phyloP scores from a whole-genome alignment of 805 yeast species.

The Debaryomyces tyrocola region DNA sequence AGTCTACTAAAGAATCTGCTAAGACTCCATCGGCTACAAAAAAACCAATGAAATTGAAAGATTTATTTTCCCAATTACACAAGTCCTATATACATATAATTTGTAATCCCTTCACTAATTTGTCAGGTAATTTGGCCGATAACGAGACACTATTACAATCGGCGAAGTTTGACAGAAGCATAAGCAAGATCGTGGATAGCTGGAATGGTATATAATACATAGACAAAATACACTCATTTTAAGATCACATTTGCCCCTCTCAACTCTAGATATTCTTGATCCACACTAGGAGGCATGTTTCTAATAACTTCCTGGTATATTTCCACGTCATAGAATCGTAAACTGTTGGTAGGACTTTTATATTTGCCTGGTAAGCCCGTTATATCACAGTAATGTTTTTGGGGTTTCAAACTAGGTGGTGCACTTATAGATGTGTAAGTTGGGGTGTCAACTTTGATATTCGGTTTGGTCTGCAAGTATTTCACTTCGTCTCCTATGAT shows the following conservation, averaged over 20 bases:
- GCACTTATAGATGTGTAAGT: conserved; percentile 74
- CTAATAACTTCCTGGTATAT: conserved; percentile 71
- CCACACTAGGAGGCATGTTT: conserved; percentile 85
- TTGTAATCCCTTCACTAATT: conserved; percentile 60
- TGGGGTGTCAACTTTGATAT: conserved; percentile 50
- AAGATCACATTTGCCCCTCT: conserved; percentile 87
- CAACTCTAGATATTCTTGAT: conserved; percentile 85
- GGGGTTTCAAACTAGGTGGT: conserved; percentile 83
- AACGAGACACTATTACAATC: conserved; percentile 28
- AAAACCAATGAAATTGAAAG: conserved; percentile 13
- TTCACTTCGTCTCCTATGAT: conserved; percentile 76
- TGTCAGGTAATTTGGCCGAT: conserved; percentile 7
- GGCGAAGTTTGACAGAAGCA: conserved; percentile 28
- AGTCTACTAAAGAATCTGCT: not conserved
- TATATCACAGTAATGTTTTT: conserved; percentile 85
- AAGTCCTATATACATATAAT: conserved; percentile 53
- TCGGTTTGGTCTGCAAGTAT: conserved; percentile 46
- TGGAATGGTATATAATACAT: conserved; percentile 19
- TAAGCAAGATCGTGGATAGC: conserved; percentile 22
- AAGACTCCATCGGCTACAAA: not conserved
- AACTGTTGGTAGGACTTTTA: conserved; percentile 68
- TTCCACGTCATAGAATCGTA: conserved; percentile 81
- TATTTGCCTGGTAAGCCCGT: conserved; percentile 85
- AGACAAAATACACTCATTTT: conserved; percentile 31
- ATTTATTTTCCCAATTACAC: conserved; percentile 42